Conservation (phyloP, 2,329 filamentous ascomycete species). For the Fonsecaea monophora region DNA sequence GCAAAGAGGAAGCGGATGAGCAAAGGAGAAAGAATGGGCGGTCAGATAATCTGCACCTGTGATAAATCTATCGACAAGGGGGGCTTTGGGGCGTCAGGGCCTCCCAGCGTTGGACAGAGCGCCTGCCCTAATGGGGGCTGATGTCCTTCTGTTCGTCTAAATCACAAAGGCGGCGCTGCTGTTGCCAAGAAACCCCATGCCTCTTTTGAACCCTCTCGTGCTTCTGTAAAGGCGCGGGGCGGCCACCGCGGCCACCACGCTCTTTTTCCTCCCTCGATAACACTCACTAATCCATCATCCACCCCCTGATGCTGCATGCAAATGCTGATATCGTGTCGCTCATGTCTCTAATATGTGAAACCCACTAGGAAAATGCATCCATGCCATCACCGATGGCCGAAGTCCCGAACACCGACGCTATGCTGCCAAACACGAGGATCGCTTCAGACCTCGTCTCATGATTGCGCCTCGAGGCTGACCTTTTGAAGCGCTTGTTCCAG, state of each 20-base stretch:
- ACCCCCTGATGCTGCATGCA: slow-evolving; percentile 22
- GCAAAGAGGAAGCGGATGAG: neutral
- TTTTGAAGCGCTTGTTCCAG: slow-evolving; percentile 52
- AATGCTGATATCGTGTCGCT: slow-evolving; percentile 28
- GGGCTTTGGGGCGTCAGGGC: too few relatives aligned
- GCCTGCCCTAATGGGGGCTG: neutral
- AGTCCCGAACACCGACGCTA: slow-evolving; percentile 40
- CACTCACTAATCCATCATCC: slow-evolving; percentile 15
- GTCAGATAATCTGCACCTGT: slow-evolving; percentile 15
- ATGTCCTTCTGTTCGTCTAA: neutral
- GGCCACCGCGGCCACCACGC: neutral
- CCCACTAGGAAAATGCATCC: slow-evolving; percentile 19
- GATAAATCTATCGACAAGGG: slow-evolving; percentile 9
- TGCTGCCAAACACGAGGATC: slow-evolving; percentile 22
- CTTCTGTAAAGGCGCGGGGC: neutral
- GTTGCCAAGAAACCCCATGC: neutral
- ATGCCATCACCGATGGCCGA: slow-evolving; percentile 29
- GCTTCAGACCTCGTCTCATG: neutral
- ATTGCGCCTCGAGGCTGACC: slow-evolving; percentile 30
- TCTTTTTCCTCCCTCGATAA: slow-evolving; percentile 10
- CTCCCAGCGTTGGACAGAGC: neutral
- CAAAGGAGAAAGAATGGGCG: slow-evolving; percentile 1
- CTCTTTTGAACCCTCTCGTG: neutral
- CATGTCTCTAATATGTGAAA: slow-evolving; percentile 16
- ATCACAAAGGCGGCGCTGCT: neutral